Evolutionary conservation across 2,329 filamentous ascomycete genomes (phyloP), one percentile per base, ranked within the genome.

Genomic region (Penicillium palitans): DNA sequence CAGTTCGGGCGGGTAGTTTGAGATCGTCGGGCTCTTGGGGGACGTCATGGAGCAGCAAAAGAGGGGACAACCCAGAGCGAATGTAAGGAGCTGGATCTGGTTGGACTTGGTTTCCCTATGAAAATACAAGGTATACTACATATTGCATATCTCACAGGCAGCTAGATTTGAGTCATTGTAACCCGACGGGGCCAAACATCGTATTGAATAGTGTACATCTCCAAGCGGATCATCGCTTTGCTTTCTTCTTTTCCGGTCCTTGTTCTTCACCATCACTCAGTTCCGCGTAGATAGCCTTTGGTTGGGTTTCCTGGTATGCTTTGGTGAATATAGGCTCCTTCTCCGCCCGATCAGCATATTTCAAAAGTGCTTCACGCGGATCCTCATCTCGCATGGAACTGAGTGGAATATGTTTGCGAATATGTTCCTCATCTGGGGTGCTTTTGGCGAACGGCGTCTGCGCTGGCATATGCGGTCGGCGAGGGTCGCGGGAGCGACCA

Each of bases 321-420:
- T 90, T 91, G 31, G 95, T 99, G 71, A 98, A 99, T 68, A 96
- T 83, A 0, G 93, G 93, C 72, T 98, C 93, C 72, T 91, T 93
- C 76, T 96, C 87, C 13, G 93, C 92, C 72, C 96, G 88, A 55
- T 96, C 91, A 39, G 92, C 93, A 80, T 98, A 99, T 79, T 96
- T 97, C 60, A 99, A 79, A 70, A 99, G 79, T 46, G 95, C 95
- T 76, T 96, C 95, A 63, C 95, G 83, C 0, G 95, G 95, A 78
- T 99, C 95, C 74, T 99, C 95, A 75, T 99, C 93, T 48, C 96
- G 83, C 91, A 99, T 96, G 62, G 86, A 88, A 62, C 91, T 93
- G 13, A 98, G 83, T 29, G 93, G 91, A 53, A 98, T 96, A 64
- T 90, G 90, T 71, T 93, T 86, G 67, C 88, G 88, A 61, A 99